Evolutionary conservation across 1,139 yeast species (phyloP), one percentile per base, ranked within the genome.

Genomic region (Pichia sp.): DNA sequence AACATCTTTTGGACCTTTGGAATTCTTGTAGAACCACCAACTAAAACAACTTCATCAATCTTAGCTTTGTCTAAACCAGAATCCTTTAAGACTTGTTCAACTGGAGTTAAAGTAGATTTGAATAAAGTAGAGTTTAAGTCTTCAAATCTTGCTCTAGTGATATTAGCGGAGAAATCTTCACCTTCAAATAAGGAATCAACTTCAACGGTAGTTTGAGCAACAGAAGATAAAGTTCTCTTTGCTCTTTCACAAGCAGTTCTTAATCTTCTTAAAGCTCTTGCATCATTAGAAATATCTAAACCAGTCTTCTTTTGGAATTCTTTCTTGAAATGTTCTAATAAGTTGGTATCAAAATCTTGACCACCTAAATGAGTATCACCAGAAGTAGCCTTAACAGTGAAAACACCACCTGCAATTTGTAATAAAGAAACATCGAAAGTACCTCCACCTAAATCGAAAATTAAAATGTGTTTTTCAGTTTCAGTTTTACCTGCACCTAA

Each of bases 321-420:
- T 65, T 81, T 80, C 73, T 82, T 82, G 82, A 90, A 90, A 80
- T 80, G 87, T 71, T 86, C 92, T 69, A 90, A 85, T 68, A 90
- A 81, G 80, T 89, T 86, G 82, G 90, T 82, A 74, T 89, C 97
- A 75, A 90, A 90, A 79, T 90, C 97, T 80, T 90, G 96, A 84
- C 97, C 97, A 83, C 98, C 97, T 79, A 90, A 84, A 76, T 90
- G 98, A 66, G 98, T 92, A 78, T 92, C 97, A 87, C 98, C 98
- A 69, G 97, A 96, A 65, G 98, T 92, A 65, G 98, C 94, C 82
- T 90, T 90, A 68, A 92, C 98, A 68, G 95, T 90, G 84, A 90
- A 92, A 66, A 92, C 94, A 82, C 98, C 98, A 72, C 94, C 97
- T 69, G 94, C 95, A 69, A 92, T 87, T 78, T 87, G 86, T 71